Percentiles rank a stretch among this genome's conserved stretches.
Conservation (phyloP, 441 rosid species). For the Biscutella laevigata region DNA sequence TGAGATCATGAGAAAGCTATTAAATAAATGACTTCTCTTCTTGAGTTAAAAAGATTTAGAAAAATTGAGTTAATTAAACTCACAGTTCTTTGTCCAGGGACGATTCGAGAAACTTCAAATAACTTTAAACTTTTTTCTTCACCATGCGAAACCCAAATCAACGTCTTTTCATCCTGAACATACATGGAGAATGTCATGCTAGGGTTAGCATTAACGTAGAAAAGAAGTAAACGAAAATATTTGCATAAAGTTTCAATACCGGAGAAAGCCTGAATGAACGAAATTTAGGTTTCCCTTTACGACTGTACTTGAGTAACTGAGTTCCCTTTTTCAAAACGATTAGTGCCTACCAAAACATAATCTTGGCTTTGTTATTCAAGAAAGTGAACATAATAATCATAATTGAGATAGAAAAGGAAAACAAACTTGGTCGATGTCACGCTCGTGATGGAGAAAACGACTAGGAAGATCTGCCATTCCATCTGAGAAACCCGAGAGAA, state of each 20-base stretch:
- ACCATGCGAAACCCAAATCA: slow-evolving; percentile 74
- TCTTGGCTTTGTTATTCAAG: too few species aligned
- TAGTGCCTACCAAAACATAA: slow-evolving; percentile 46
- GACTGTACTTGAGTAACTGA: slow-evolving; percentile 79
- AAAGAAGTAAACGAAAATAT: too few species aligned
- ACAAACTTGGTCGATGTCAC: slow-evolving; percentile 78
- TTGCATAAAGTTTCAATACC: too few species aligned
- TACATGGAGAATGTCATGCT: background rate
- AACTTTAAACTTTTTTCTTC: slow-evolving; percentile 53
- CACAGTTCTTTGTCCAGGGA: slow-evolving; percentile 93
- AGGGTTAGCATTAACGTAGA: too few species aligned
- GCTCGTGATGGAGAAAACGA: slow-evolving; percentile 57
- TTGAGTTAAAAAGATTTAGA: background rate
- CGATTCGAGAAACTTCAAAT: slow-evolving; percentile 45
- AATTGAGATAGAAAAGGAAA: background rate
- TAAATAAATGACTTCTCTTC: background rate
- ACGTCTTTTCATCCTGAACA: slow-evolving; percentile 68
- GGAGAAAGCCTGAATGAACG: slow-evolving; percentile 84
- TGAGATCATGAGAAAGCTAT: background rate
- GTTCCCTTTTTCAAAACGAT: slow-evolving; percentile 71
- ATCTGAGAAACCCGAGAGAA: slow-evolving; percentile 58
- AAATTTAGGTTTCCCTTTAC: slow-evolving; percentile 88
- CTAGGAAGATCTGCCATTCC: slow-evolving; percentile 96
- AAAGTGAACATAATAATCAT: background rate
- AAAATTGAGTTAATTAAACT: slow-evolving; percentile 29